Conservation (phyloP, 2,329 filamentous ascomycete species). For the Alternaria alternata region DNA sequence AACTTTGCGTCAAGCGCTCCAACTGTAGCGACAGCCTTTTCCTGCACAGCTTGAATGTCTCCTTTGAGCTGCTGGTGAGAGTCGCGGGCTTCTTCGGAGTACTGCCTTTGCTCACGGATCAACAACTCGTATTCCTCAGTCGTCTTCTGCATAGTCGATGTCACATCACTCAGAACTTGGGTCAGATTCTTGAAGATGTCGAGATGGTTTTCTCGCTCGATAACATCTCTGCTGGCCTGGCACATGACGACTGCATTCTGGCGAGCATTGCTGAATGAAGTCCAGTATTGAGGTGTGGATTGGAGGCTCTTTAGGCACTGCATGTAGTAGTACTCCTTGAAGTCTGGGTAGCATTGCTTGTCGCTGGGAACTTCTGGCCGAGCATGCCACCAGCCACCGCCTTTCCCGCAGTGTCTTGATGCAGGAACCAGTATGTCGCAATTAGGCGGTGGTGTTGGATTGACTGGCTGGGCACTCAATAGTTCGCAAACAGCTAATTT, state of each 20-base stretch:
- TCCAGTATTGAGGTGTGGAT: conserved; percentile 67
- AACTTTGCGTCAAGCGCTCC: conserved; percentile 30
- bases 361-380: conserved; percentile 16
- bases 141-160: conserved; percentile 30
- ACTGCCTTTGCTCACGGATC: conserved; percentile 34
- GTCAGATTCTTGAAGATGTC: conserved; percentile 46
- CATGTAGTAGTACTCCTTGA: conserved; percentile 51
- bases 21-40: conserved; percentile 30
- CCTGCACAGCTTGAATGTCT: conserved; percentile 28
- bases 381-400: conserved; percentile 33
- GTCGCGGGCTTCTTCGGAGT: conserved; percentile 28
- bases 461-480: conserved; percentile 54
- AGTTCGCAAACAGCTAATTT: conserved; percentile 71
- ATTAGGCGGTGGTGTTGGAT: conserved; percentile 58
- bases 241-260: conserved; percentile 70
- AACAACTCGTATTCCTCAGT: conserved; percentile 35
- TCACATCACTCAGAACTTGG: conserved; percentile 34
- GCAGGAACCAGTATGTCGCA: conserved; percentile 61
- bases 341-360: conserved; percentile 46
- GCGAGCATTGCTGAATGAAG: conserved; percentile 68
- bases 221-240: conserved; percentile 65
- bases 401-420: conserved; percentile 39
- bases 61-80: conserved; percentile 30
- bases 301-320: conserved; percentile 64
- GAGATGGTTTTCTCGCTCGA: conserved; percentile 61